These are phyloP conservation scores for Ophiostoma ips DNA, from an alignment of 2,329 filamentous ascomycete species.

Conservation along the genomic window DNA sequence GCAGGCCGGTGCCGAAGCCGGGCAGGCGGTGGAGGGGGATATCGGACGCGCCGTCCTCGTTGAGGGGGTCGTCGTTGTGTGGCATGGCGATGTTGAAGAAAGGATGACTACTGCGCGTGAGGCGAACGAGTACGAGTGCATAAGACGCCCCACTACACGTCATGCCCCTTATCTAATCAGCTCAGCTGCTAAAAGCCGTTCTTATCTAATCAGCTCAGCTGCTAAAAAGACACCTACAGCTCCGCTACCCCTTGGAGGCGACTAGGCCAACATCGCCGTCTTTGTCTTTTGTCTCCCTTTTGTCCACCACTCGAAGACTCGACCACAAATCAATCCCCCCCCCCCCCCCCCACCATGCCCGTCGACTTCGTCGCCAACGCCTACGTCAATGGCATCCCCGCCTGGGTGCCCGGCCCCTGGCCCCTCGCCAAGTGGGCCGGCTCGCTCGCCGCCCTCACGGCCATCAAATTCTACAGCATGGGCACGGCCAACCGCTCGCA, in stretches of 20 bases:
- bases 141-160: not conserved
- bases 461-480: constrained; percentile 60
- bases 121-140: too few species aligned
- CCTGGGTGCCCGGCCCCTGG: constrained; percentile 31
- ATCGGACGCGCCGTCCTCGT: constrained; percentile 22
- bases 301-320: too few species aligned
- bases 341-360: too few species aligned
- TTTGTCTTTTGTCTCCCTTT: too few species aligned
- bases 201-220: too few species aligned
- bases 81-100: not conserved
- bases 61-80: not conserved
- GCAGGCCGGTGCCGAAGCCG: constrained; percentile 42
- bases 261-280: too few species aligned
- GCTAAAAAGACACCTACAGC: too few species aligned
- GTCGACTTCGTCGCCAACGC: constrained; percentile 35
- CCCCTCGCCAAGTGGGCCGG: constrained; percentile 26
- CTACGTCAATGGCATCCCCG: constrained; percentile 34
- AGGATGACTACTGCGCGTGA: too few species aligned
- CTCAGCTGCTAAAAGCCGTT: too few species aligned
- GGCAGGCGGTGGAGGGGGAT: constrained; percentile 38
- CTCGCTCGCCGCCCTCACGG: constrained; percentile 24
- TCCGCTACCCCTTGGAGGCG: too few species aligned
- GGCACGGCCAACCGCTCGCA: constrained; percentile 64
- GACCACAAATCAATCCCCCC: too few species aligned
- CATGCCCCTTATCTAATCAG: not conserved